Conservation (phyloP, 495 filamentous ascomycete species). For the Bathelium albidoporum region DNA sequence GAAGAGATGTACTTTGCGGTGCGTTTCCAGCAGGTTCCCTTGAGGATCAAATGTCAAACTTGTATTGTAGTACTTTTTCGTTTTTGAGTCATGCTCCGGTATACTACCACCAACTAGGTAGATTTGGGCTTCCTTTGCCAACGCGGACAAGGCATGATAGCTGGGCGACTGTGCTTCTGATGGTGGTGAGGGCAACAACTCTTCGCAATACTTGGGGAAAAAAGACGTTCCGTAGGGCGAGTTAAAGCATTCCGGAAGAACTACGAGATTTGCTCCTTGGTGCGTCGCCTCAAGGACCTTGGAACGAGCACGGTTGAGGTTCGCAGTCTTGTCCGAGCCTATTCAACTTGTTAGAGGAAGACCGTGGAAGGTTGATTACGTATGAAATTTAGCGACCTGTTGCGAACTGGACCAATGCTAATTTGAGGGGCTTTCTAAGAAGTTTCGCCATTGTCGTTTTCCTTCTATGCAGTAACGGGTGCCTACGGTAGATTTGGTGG, state of each 20-base stretch:
- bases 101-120: slow-evolving; percentile 91
- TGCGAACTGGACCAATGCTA: slow-evolving; percentile 33
- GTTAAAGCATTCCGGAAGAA: slow-evolving; percentile 87
- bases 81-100: slow-evolving; percentile 57
- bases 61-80: slow-evolving; percentile 84
- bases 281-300: slow-evolving; percentile 75
- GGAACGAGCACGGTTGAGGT: slow-evolving; percentile 68
- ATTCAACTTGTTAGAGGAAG: background rate
- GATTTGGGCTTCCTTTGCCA: slow-evolving; percentile 62
- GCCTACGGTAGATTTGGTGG: too few relatives aligned
- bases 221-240: slow-evolving; percentile 85
- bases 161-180: slow-evolving; percentile 59
- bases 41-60: slow-evolving; percentile 68
- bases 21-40: slow-evolving; percentile 68
- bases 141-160: slow-evolving; percentile 70
- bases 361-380: background rate
- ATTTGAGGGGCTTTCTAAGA: slow-evolving; percentile 36
- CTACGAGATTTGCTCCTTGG: slow-evolving; percentile 62
- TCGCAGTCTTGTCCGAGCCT: slow-evolving; percentile 73
- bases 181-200: slow-evolving; percentile 68
- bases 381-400: slow-evolving; percentile 8
- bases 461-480: background rate
- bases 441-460: slow-evolving; percentile 24
- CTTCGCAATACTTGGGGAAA: slow-evolving; percentile 89
- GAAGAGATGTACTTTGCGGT: slow-evolving; percentile 96